A percentile compares a stretch with the other conserved stretches of the same genome.
Evolutionary conservation across 164 flowering plant genomes (phyloP).

Genomic region (Umbellularia californica): DNA sequence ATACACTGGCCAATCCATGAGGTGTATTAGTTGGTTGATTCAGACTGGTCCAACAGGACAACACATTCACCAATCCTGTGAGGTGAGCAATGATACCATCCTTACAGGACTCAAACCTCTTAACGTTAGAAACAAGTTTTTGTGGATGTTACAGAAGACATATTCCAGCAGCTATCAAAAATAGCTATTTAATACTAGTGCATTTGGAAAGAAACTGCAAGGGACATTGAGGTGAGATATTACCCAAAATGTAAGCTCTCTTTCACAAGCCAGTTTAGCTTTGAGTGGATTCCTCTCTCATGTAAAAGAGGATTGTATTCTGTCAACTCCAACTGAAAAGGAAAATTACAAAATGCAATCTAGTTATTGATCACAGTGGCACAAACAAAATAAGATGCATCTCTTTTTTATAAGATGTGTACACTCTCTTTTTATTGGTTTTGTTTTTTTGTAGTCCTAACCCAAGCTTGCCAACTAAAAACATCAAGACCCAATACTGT

Average conservation of each 20-base stretch:
- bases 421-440: too few species aligned
- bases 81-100: too few species aligned
- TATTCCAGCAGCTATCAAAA: not conserved
- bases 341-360: not conserved
- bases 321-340: conserved; percentile 52
- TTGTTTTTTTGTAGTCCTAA: too few species aligned
- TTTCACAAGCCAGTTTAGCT: conserved; percentile 60
- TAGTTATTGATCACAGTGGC: conserved; percentile 1
- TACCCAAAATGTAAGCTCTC: conserved; percentile 78
- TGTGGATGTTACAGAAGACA: too few species aligned
- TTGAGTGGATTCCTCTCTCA: conserved; percentile 75
- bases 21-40: not conserved
- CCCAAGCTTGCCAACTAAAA: not conserved
- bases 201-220: not conserved
- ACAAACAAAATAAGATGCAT: not conserved
- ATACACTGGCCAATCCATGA: too few species aligned
- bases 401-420: too few species aligned
- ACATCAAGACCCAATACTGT: not conserved
- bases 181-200: not conserved
- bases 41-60: not conserved
- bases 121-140: too few species aligned
- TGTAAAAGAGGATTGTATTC: conserved; percentile 73
- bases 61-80: not conserved
- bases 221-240: conserved; percentile 7
- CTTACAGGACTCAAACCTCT: too few species aligned